A percentile compares a stretch with the other conserved stretches of the same genome.
phyloP scores from a whole-genome alignment of 495 filamentous ascomycete genomes.

The Aspergillus bridgeri region DNA sequence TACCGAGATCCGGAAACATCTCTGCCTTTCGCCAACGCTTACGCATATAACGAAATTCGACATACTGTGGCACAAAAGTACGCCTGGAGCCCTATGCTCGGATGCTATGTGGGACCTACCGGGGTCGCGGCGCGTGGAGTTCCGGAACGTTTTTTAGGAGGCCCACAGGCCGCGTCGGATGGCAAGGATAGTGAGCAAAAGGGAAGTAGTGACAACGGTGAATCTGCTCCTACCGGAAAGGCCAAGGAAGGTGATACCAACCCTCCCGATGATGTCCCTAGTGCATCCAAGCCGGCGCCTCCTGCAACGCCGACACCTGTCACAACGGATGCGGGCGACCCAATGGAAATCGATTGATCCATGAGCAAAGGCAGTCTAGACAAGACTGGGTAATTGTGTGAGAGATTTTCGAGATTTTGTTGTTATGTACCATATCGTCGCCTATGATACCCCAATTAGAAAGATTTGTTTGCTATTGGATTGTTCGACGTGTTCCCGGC shows the following conservation, averaged over 20 bases:
- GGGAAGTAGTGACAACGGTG: constrained; percentile 1
- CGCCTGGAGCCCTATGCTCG: constrained; percentile 71
- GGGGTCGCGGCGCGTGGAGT: constrained; percentile 63
- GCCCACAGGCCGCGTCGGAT: constrained; percentile 18
- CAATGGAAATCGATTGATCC: constrained; percentile 24
- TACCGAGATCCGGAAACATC: constrained; percentile 76
- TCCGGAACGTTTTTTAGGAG: constrained; percentile 60
- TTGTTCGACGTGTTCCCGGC: neutral
- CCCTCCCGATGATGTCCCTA: constrained; percentile 9
- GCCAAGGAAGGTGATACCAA: constrained; percentile 9
- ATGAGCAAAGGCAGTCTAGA: neutral
- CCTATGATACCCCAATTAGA: neutral
- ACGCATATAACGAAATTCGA: constrained; percentile 70
- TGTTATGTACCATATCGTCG: neutral
- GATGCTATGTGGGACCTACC: constrained; percentile 66
- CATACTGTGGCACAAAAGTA: constrained; percentile 57
- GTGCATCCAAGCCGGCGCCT: neutral
- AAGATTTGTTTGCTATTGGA: neutral
- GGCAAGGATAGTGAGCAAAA: constrained; percentile 11
- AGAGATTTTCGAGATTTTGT: neutral
- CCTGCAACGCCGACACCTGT: constrained; percentile 12
- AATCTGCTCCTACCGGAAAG: constrained; percentile 3
- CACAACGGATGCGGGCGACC: constrained; percentile 15
- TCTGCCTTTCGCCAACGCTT: constrained; percentile 68
- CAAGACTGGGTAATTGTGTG: neutral